A percentile compares a stretch with the other conserved stretches of the same genome.
phyloP scores from a whole-genome alignment of 1,284 basidiomycete species.

The Sporisorium exsertum region DNA sequence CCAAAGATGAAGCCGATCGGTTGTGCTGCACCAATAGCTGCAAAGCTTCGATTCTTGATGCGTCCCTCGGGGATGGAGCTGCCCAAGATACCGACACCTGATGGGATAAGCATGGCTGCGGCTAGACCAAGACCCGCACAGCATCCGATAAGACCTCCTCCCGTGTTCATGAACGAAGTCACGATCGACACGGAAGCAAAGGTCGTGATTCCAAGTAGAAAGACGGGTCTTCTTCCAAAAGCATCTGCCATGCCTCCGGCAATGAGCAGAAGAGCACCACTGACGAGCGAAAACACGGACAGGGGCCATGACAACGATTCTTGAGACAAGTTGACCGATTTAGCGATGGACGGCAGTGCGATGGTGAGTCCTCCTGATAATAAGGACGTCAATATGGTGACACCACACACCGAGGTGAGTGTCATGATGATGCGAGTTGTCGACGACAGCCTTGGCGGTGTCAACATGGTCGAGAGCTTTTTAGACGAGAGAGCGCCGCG shows the following conservation, averaged over 20 bases:
- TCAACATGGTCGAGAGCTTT: constrained; percentile 28
- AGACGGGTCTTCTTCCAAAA: constrained; percentile 71
- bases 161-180: constrained; percentile 64
- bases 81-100: constrained; percentile 66
- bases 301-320: constrained; percentile 77
- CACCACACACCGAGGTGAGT: constrained; percentile 52
- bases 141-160: constrained; percentile 64
- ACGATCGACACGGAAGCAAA: constrained; percentile 64
- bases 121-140: constrained; percentile 60
- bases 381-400: constrained; percentile 66
- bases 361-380: constrained; percentile 73
- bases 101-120: constrained; percentile 47
- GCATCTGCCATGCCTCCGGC: constrained; percentile 71
- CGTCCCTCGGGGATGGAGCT: constrained; percentile 65
- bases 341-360: constrained; percentile 76
- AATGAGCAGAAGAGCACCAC: constrained; percentile 74
- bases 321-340: constrained; percentile 37
- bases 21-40: constrained; percentile 75
- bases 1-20: constrained; percentile 77
- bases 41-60: constrained; percentile 65
- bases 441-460: constrained; percentile 30
- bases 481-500: constrained; percentile 25
- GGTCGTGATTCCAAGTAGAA: constrained; percentile 70
- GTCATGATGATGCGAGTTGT: constrained; percentile 34
- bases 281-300: constrained; percentile 74